phyloP scores from a whole-genome alignment of 257 asterid genomes.

The Linderniella brevidens region DNA sequence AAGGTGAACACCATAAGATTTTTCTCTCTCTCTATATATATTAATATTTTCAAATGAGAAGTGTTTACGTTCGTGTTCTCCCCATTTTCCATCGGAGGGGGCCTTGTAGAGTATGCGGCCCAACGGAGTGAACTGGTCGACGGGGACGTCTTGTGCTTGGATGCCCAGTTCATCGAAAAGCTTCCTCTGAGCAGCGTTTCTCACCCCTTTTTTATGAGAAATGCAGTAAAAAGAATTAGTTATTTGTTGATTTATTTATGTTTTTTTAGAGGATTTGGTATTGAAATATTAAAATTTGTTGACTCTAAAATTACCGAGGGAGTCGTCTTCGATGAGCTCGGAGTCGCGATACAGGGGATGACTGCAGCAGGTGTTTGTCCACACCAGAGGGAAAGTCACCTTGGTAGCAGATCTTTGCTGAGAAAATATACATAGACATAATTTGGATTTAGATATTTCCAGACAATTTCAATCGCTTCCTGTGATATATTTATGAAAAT shows the following conservation, averaged over 20 bases:
- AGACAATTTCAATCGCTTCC: neutral
- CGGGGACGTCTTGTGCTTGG: constrained; percentile 46
- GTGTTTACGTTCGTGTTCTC: constrained; percentile 55
- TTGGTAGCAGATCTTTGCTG: constrained; percentile 74
- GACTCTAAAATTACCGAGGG: constrained; percentile 26
- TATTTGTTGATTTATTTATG: neutral
- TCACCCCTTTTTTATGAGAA: constrained; percentile 24
- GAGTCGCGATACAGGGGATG: constrained; percentile 57
- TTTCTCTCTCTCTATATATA: too few relatives aligned
- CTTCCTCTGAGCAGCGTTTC: constrained; percentile 70
- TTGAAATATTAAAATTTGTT: neutral
- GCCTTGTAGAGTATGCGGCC: constrained; percentile 63
- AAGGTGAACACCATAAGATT: too few relatives aligned
- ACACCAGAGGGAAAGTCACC: constrained; percentile 60
- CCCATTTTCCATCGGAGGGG: constrained; percentile 75
- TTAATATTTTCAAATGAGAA: too few relatives aligned
- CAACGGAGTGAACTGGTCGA: constrained; percentile 39
- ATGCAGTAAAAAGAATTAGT: neutral
- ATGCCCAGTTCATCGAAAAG: constrained; percentile 62
- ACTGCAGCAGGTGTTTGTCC: constrained; percentile 79
- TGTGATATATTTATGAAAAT: neutral
- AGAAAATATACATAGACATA: neutral
- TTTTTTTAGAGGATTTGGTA: neutral
- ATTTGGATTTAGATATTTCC: too few relatives aligned
- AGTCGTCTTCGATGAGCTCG: constrained; percentile 42